Conservation (phyloP, 129 eudicot species). For the Glebionis coronaria region DNA sequence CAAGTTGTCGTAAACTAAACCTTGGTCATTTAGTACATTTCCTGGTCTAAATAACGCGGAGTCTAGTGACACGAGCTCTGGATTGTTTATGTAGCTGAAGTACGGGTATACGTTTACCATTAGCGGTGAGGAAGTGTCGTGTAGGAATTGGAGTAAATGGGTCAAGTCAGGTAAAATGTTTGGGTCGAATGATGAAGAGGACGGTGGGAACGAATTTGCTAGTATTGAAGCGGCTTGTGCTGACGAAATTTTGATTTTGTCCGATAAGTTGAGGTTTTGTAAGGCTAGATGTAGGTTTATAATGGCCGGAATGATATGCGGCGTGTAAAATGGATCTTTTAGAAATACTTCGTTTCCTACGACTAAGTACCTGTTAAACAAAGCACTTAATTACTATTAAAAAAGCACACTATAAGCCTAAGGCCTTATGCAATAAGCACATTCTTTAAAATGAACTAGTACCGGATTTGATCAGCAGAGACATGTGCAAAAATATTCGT, state of each 20-base stretch:
- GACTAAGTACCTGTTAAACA: conserved; percentile 33
- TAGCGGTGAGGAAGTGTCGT: conserved; percentile 51
- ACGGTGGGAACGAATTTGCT: conserved; percentile 65
- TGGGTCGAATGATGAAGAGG: conserved; percentile 48
- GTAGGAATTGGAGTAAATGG: conserved; percentile 48
- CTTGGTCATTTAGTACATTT: conserved; percentile 24
- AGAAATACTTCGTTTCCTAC: conserved; percentile 71
- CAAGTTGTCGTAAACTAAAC: conserved; percentile 50
- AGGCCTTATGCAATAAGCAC: too few relatives aligned
- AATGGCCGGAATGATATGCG: conserved; percentile 48
- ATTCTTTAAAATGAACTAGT: neutral
- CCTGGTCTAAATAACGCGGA: conserved; percentile 47
- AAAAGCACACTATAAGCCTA: too few relatives aligned
- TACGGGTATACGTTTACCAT: conserved; percentile 86
- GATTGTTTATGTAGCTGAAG: conserved; percentile 56
- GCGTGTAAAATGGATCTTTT: conserved; percentile 55
- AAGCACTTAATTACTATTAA: too few relatives aligned
- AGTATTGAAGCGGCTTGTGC: conserved; percentile 57
- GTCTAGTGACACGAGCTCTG: conserved; percentile 45
- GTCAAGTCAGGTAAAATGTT: conserved; percentile 29
- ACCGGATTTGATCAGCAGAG: conserved; percentile 45
- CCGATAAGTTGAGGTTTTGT: conserved; percentile 43
- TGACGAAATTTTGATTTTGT: conserved; percentile 52
- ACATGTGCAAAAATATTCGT: conserved; percentile 48
- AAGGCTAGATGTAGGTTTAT: conserved; percentile 56